Conservation (phyloP, 75 land plant genomes). For the Cupressus sempervirens region DNA sequence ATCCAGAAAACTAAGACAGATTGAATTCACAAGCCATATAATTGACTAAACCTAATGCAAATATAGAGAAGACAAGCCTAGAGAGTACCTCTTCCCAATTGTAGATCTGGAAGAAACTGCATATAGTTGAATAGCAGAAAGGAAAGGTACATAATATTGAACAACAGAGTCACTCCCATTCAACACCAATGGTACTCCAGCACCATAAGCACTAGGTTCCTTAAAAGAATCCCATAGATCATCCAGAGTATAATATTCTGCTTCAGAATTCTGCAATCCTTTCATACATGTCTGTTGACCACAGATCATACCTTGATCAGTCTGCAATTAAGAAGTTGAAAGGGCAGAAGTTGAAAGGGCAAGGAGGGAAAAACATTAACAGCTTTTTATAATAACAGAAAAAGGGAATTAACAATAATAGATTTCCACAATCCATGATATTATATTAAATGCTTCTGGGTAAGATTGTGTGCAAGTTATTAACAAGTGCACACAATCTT, state of each 20-base stretch:
- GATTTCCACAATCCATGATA: too few species aligned
- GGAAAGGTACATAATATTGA: slow-evolving; percentile 79
- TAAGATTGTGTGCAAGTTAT: too few species aligned
- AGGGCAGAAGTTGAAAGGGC: neutral
- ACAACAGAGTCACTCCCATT: slow-evolving; percentile 58
- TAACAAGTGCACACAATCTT: too few species aligned
- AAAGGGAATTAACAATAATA: too few species aligned
- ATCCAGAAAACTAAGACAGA: neutral
- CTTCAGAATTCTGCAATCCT: slow-evolving; percentile 32
- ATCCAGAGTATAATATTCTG: slow-evolving; percentile 53
- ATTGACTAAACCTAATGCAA: neutral
- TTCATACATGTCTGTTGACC: slow-evolving; percentile 28
- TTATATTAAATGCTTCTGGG: too few species aligned
- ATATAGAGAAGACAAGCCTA: neutral
- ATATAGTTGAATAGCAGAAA: slow-evolving; percentile 75
- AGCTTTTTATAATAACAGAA: neutral
- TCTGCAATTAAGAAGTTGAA: neutral
- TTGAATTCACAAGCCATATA: neutral
- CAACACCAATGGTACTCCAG: slow-evolving; percentile 66
- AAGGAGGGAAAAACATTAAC: neutral
- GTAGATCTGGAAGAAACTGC: slow-evolving; percentile 15
- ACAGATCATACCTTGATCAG: neutral
- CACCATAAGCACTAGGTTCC: slow-evolving; percentile 90
- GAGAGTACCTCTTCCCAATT: slow-evolving; percentile 26
- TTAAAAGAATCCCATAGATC: slow-evolving; percentile 79